Evolutionary conservation across 768 basidiomycete species (phyloP), one percentile per base, ranked within the genome.

Genomic region (Cystobasidium onofrii): DNA sequence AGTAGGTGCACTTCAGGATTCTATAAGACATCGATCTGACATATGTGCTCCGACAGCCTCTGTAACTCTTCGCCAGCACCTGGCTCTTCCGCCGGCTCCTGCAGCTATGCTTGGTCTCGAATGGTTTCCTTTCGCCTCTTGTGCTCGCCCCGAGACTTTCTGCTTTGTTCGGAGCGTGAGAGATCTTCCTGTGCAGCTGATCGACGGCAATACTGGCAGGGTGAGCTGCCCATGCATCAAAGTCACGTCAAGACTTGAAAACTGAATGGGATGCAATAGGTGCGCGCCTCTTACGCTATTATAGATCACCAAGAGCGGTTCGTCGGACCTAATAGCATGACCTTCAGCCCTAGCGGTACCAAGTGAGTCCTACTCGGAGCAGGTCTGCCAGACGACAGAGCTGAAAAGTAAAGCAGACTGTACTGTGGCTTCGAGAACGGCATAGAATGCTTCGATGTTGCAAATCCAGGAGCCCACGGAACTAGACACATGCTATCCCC

Each of bases 221-320:
- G 94, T 92, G 61, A n/a, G 61, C 36, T 46, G 15, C 29, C 25
- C 6, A 17, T 25, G 34, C 33, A n/a, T 25, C 34, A 63, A 44
- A 25, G 50, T n/a, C n/a, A n/a, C n/a, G 31, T 27, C 33, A 29
- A 27, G 44, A 12, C 23, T 31, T 2, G 3, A 25, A 44, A 15
- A 64, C 39, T 43, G 13, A 34, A 15, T 54, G 10, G 7, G 44
- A 4, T 3, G 46, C 46, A 17, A 50, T n/a, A 96, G 94, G 85
- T 91, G 23, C 87, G 94, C 20, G 95, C 93, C 0, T 93, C 91
- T 0, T 97, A 98, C 80, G 84, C 84, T 46, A 95, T 97, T 44
- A 86, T 97, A 12, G 93, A 97, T 80, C 94, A 98, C 78, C 84
- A 89, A n/a, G 95, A 97, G 81, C 86, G 93, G 36, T 87, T 91